Evolutionary conservation across 768 basidiomycete genomes (phyloP).

Genomic region (Termitomyces titanicus): DNA sequence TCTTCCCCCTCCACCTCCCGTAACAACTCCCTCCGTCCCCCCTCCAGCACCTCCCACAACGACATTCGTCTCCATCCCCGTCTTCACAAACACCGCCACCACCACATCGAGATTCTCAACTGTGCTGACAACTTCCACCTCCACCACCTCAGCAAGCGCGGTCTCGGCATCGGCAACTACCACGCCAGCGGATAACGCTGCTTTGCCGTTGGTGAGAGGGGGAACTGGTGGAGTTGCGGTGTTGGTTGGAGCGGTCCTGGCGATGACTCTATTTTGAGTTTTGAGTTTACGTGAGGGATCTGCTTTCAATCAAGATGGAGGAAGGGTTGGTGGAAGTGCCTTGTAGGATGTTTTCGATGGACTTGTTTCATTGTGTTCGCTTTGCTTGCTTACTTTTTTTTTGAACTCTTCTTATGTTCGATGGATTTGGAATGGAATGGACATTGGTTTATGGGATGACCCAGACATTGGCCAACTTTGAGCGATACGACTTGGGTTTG

Average conservation of each 20-base stretch:
- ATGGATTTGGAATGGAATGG: too few species aligned
- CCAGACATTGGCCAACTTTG: too few species aligned
- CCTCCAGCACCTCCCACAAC: not conserved
- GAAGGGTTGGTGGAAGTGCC: too few species aligned
- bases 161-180: not conserved
- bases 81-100: not conserved
- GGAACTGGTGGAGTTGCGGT: not conserved
- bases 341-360: too few species aligned
- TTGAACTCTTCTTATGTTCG: too few species aligned
- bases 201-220: not conserved
- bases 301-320: too few species aligned
- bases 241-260: not conserved
- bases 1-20: not conserved
- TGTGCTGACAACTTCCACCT: not conserved
- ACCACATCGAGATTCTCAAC: not conserved
- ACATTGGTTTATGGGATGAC: too few species aligned
- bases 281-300: too few species aligned
- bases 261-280: not conserved
- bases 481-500: too few species aligned
- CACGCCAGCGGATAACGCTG: not conserved
- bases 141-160: too few species aligned
- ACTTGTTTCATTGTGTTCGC: too few species aligned
- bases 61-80: not conserved
- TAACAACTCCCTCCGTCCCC: not conserved
- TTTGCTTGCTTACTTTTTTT: too few species aligned